phyloP scores from a whole-genome alignment of 1,284 basidiomycete genomes.

The Heterobasidion irregulare region DNA sequence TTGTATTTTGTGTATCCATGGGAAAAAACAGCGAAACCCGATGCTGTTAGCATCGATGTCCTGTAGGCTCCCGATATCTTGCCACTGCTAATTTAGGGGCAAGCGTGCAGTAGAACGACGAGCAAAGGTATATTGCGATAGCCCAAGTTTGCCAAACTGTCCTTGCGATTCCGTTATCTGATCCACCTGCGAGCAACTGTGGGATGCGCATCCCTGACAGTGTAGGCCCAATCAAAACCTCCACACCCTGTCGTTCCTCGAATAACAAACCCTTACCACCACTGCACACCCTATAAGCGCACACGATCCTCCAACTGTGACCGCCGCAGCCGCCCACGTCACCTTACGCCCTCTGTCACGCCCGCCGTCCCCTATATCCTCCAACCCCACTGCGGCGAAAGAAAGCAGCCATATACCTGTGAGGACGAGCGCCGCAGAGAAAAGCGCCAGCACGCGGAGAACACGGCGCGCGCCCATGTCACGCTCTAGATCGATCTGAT shows the following conservation, averaged over 20 bases:
- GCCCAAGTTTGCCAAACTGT: too few relatives aligned
- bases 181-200: too few relatives aligned
- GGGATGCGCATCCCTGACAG: too few relatives aligned
- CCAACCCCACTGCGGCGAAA: background rate
- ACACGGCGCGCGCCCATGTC: background rate
- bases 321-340: background rate
- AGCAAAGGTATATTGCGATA: too few relatives aligned
- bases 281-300: background rate
- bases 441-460: background rate
- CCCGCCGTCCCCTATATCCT: background rate
- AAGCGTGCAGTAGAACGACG: too few relatives aligned
- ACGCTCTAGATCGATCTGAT: background rate
- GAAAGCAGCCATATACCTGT: background rate
- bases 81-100: too few relatives aligned
- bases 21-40: too few relatives aligned
- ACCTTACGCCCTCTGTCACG: background rate
- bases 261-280: background rate
- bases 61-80: too few relatives aligned
- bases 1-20: too few relatives aligned
- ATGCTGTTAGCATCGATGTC: too few relatives aligned
- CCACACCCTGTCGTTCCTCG: background rate
- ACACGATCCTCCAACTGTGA: background rate
- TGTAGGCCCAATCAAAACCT: too few relatives aligned
- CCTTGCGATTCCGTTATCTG: too few relatives aligned
- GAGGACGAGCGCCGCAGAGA: background rate